Base-by-base conservation (phyloP, 176 grass and related monocot species). In the Avena sativa region DNA sequence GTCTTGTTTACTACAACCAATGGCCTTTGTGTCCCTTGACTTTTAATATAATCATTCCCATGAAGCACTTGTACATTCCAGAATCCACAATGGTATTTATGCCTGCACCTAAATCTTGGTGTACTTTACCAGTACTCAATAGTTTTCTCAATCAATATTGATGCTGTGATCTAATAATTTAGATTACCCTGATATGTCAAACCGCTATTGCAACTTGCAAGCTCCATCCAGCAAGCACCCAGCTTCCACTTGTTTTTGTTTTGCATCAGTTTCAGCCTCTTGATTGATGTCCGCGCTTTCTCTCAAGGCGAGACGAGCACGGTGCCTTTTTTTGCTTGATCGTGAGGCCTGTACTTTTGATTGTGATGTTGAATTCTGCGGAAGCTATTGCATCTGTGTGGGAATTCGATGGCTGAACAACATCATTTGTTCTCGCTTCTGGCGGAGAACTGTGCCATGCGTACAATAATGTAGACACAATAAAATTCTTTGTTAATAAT, bases 401-500 rank as follows among this genome's bases (percentile, higher is more conserved):
- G 40, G 40, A 7, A 43, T 43, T 43, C 40, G 40, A 43, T 43
- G 3, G 40, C 70, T 56, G 13, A 63, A 76, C 72, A 59, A n/a
- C 56, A 58, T 48, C 19, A 78, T 85, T 40, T 66, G 44, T 86
- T 91, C 69, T 59, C 56, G 70, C 64, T 85, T 79, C 81, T 53
- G 66, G 36, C 15, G 2, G 58, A 84, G 55, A 78, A 69, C 77
- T 83, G 65, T 74, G 58, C 62, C 38, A 14, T 76, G 84, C 87
- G 79, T 83, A 77, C 89, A 78, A 85, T 79, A 90, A 71, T 81
- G 75, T 74, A n/a, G 38, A 78, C 47, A 52, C 3, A 70, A 43
- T 68, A 32, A 60, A 80, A 70, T 38, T 80, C 60, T 81, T 71
- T 84, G 83, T 84, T 84, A 92, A 90, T 90, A 95, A 90, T 90